These are phyloP conservation scores for Nicotiana benthamiana DNA, from an alignment of 257 asterid species.

Conservation along the genomic window DNA sequence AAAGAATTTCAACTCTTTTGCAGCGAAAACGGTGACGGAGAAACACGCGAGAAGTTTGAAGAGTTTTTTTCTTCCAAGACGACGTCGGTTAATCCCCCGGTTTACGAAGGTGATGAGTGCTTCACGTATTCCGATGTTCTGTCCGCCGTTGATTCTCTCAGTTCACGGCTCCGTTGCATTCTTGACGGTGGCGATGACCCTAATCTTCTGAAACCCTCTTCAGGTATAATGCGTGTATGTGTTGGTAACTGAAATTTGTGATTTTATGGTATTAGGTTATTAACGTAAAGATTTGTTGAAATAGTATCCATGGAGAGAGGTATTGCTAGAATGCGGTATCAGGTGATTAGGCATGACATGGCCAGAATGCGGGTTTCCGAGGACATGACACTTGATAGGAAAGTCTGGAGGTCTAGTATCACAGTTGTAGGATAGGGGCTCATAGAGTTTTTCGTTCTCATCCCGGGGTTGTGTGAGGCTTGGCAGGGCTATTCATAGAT, in stretches of 20 bases:
- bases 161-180: conserved; percentile 44
- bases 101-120: conserved; percentile 61
- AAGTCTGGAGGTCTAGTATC: too few species aligned
- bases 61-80: conserved; percentile 16
- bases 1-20: conserved; percentile 17
- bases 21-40: conserved; percentile 1
- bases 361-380: too few species aligned
- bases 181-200: conserved; percentile 57
- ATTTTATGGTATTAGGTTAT: background rate
- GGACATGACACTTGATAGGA: too few species aligned
- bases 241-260: background rate
- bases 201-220: conserved; percentile 20
- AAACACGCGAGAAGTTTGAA: background rate
- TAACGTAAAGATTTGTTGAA: background rate
- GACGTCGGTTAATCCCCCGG: conserved; percentile 28
- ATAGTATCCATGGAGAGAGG: background rate
- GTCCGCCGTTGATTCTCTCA: conserved; percentile 54
- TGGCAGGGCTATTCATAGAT: too few species aligned
- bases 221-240: conserved; percentile 27
- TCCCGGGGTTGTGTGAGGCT: too few species aligned
- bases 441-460: too few species aligned
- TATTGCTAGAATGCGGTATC: too few species aligned
- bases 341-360: too few species aligned
- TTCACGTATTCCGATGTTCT: conserved; percentile 68
- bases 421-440: too few species aligned